These are phyloP conservation scores for Entelexis paramagnoliae DNA, from an alignment of 1,139 yeast species.

Conservation along the genomic window DNA sequence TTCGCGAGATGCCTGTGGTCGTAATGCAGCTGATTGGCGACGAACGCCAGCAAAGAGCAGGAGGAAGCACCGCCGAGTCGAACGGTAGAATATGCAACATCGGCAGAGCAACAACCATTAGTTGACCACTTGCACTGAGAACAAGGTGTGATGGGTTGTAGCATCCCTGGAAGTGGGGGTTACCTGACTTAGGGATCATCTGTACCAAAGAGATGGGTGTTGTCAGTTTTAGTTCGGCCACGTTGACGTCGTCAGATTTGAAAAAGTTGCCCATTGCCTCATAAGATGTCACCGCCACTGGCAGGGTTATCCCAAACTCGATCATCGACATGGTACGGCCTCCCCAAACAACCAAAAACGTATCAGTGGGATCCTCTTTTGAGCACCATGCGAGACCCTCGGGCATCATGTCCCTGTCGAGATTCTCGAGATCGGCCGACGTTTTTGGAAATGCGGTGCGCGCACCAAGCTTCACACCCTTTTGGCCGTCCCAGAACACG, in stretches of 20 bases:
- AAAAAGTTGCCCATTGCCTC: slow-evolving; percentile 73
- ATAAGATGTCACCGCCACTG: slow-evolving; percentile 69
- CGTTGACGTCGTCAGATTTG: slow-evolving; percentile 43
- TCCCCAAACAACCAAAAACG: slow-evolving; percentile 68
- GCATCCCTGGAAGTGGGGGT: slow-evolving; percentile 40
- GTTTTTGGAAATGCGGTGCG: slow-evolving; percentile 47
- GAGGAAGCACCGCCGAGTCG: slow-evolving; percentile 60
- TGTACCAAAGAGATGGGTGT: slow-evolving; percentile 35
- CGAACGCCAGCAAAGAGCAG: slow-evolving; percentile 64
- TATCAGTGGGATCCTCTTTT: slow-evolving; percentile 42
- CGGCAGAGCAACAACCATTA: slow-evolving; percentile 37
- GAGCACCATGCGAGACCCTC: slow-evolving; percentile 22
- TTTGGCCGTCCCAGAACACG: slow-evolving; percentile 84
- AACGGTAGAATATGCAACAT: slow-evolving; percentile 50
- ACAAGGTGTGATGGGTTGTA: slow-evolving; percentile 45
- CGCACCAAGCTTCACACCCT: slow-evolving; percentile 64
- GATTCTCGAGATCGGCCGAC: slow-evolving; percentile 43
- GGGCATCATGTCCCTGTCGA: slow-evolving; percentile 8
- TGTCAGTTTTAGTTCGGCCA: slow-evolving; percentile 46
- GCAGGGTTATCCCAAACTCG: slow-evolving; percentile 74
- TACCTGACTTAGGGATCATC: slow-evolving; percentile 37
- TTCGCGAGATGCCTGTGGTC: slow-evolving; percentile 48
- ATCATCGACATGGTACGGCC: slow-evolving; percentile 51
- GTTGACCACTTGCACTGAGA: slow-evolving; percentile 32
- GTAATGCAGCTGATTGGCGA: slow-evolving; percentile 55